These are phyloP conservation scores for Kwoniella europaea DNA, from an alignment of 768 basidiomycete genomes.

Conservation along the genomic window DNA sequence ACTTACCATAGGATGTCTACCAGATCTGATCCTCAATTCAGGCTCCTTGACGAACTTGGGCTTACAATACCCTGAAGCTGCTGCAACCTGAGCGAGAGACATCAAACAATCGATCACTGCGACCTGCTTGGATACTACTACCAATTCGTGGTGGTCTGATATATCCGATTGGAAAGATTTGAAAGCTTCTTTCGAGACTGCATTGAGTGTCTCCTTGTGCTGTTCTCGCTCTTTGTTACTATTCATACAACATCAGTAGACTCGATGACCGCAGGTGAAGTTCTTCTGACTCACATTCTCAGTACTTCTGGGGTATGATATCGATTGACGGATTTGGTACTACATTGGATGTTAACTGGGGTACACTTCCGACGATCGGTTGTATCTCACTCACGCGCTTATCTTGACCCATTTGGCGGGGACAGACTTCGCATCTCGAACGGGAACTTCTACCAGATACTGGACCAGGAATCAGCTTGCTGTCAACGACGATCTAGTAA, in stretches of 20 bases:
- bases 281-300: conserved; percentile 40
- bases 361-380: neutral
- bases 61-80: conserved; percentile 75
- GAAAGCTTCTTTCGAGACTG: conserved; percentile 66
- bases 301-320: conserved; percentile 72
- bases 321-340: conserved; percentile 71
- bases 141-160: conserved; percentile 69
- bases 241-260: conserved; percentile 44
- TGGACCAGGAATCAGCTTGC: conserved; percentile 52
- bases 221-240: conserved; percentile 75
- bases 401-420: conserved; percentile 61
- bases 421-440: conserved; percentile 58
- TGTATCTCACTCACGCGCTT: conserved; percentile 58
- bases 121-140: conserved; percentile 78
- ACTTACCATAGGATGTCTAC: conserved; percentile 82
- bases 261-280: neutral
- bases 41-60: conserved; percentile 72
- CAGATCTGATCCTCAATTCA: conserved; percentile 74
- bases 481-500: neutral
- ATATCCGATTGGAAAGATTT: conserved; percentile 73
- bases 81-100: conserved; percentile 79
- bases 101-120: conserved; percentile 81
- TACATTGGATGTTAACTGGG: neutral
- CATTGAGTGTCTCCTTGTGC: conserved; percentile 72
- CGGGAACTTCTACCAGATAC: conserved; percentile 80